Percentiles rank a stretch among this genome's conserved stretches.
These are phyloP conservation scores for Kodamaea derodonti DNA, from an alignment of 1,139 yeast genomes.

Conservation along the genomic window DNA sequence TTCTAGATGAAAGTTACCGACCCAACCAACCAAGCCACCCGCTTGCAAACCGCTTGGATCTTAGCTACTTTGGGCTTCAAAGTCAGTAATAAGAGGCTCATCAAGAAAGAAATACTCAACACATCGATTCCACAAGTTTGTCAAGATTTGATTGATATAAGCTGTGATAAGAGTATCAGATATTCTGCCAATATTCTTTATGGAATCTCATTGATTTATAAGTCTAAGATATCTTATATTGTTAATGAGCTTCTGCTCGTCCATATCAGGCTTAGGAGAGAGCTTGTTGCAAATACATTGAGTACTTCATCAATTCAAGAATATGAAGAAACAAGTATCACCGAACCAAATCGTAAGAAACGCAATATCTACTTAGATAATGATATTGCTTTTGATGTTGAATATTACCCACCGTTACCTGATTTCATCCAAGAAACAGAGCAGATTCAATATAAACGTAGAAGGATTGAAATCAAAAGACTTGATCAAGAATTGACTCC, in stretches of 20 bases:
- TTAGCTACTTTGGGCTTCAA: conserved; percentile 45
- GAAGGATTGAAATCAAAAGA: conserved; percentile 14
- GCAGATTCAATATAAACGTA: conserved; percentile 9
- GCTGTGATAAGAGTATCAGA: conserved; percentile 34
- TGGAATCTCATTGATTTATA: conserved; percentile 56
- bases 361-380: conserved; percentile 15
- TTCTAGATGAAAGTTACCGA: neutral
- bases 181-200: conserved; percentile 49
- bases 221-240: conserved; percentile 46
- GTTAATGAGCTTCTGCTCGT: conserved; percentile 29
- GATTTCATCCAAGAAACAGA: conserved; percentile 6
- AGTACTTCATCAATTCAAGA: neutral
- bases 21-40: neutral
- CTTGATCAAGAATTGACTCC: conserved; percentile 9
- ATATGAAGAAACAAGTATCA: neutral
- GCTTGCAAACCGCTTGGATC: conserved; percentile 14
- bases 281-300: conserved; percentile 3
- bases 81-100: conserved; percentile 20
- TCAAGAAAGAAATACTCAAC: conserved; percentile 34
- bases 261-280: conserved; percentile 24
- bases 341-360: neutral
- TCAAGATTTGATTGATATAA: conserved; percentile 23
- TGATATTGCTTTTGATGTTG: conserved; percentile 42
- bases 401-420: conserved; percentile 19
- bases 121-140: conserved; percentile 50